phyloP scores from a whole-genome alignment of 2,329 filamentous ascomycete species.

The Nigrospora sphaerica region DNA sequence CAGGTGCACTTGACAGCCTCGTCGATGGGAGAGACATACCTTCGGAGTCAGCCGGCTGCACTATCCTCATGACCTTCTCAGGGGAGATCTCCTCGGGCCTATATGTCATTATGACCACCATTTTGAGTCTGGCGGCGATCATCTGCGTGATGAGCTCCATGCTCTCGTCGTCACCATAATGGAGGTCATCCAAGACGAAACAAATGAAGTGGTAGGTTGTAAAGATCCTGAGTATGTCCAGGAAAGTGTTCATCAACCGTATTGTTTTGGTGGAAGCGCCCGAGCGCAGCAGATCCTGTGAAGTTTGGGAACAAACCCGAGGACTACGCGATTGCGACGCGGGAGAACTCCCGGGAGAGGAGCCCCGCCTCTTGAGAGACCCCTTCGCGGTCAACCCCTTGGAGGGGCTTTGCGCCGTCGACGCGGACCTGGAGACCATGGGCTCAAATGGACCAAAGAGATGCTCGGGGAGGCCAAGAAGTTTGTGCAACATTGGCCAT shows the following conservation, averaged over 20 bases:
- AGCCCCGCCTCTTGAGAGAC: constrained; percentile 35
- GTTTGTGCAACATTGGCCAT: constrained; percentile 56
- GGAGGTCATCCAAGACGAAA: constrained; percentile 81
- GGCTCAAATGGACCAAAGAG: constrained; percentile 45
- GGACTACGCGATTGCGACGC: constrained; percentile 25
- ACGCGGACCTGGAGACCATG: constrained; percentile 25
- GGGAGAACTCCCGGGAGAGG: constrained; percentile 40
- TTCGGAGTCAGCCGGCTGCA: constrained; percentile 47
- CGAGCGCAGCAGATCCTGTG: constrained; percentile 53
- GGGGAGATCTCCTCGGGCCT: constrained; percentile 58
- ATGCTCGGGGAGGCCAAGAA: constrained; percentile 64
- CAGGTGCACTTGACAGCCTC: too few species aligned
- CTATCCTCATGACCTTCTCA: constrained; percentile 45
- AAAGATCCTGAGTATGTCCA: constrained; percentile 78
- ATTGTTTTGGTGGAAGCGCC: constrained; percentile 57
- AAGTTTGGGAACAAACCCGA: constrained; percentile 38
- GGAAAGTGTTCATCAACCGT: constrained; percentile 77
- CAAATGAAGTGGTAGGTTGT: constrained; percentile 81
- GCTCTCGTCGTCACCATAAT: constrained; percentile 85
- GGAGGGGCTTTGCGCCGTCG: constrained; percentile 22
- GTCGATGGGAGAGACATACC: constrained; percentile 23
- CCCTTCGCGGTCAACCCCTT: constrained; percentile 23
- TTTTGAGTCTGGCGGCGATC: constrained; percentile 68
- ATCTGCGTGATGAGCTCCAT: constrained; percentile 78
- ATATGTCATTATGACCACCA: constrained; percentile 75